phyloP scores from a whole-genome alignment of 2,329 filamentous ascomycete genomes.

The Microsporum canis region DNA sequence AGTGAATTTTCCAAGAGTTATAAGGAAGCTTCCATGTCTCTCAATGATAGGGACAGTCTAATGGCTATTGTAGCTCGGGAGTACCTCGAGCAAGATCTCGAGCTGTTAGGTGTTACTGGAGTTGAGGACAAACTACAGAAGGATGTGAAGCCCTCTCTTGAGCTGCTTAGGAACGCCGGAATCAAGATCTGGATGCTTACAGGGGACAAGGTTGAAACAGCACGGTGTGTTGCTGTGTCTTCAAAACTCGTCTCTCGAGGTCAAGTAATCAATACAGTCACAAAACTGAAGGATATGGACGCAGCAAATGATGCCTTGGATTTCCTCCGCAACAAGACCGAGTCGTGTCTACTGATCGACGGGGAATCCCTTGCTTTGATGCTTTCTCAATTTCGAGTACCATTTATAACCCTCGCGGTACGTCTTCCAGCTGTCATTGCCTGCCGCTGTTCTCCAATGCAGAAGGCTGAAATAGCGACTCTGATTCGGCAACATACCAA shows the following conservation, averaged over 20 bases:
- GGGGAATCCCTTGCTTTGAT: conserved; percentile 80
- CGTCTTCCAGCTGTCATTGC: conserved; percentile 84
- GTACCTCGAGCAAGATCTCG: conserved; percentile 75
- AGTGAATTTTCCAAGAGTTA: conserved; percentile 64
- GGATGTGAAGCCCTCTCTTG: conserved; percentile 89
- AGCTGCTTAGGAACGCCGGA: conserved; percentile 88
- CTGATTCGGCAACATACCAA: conserved; percentile 85
- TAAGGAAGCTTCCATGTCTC: conserved; percentile 66
- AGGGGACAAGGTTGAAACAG: conserved; percentile 96
- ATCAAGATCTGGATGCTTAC: conserved; percentile 99
- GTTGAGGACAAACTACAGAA: conserved; percentile 95
- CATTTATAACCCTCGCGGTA: conserved; percentile 83
- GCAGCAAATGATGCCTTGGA: conserved; percentile 79
- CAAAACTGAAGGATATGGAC: conserved; percentile 71
- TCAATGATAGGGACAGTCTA: conserved; percentile 66
- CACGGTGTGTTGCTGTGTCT: conserved; percentile 87
- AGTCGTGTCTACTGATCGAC: conserved; percentile 86
- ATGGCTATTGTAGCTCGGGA: conserved; percentile 72
- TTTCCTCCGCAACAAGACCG: conserved; percentile 70
- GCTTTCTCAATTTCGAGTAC: conserved; percentile 65
- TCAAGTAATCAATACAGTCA: conserved; percentile 90
- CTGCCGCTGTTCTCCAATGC: conserved; percentile 90
- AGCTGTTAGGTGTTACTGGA: conserved; percentile 91
- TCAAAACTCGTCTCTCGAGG: conserved; percentile 87
- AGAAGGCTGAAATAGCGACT: conserved; percentile 87